These are phyloP conservation scores for Clarireedia monteithiana DNA, from an alignment of 2,329 filamentous ascomycete genomes.

Conservation along the genomic window DNA sequence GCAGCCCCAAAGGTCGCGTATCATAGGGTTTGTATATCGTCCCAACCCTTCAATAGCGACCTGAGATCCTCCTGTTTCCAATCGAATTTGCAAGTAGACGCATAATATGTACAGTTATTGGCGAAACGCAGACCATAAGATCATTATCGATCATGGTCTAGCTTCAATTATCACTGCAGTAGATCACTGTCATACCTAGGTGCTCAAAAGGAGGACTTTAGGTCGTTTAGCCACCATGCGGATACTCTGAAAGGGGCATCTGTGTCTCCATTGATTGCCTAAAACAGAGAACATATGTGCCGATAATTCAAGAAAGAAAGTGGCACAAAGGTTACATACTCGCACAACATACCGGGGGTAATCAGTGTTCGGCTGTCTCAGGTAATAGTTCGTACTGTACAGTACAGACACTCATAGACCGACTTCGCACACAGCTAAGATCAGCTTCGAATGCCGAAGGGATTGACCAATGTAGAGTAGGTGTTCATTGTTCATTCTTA, in stretches of 20 bases:
- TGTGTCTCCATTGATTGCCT: neutral
- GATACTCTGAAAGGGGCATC: neutral
- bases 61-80: too few species aligned
- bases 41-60: too few species aligned
- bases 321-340: conserved; percentile 4
- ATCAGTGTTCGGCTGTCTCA: conserved; percentile 7
- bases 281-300: neutral
- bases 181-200: neutral
- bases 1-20: neutral
- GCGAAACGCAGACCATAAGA: neutral
- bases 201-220: neutral
- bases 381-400: neutral
- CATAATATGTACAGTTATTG: neutral
- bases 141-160: neutral
- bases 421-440: neutral
- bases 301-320: conserved; percentile 5
- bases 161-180: conserved; percentile 1
- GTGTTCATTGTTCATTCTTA: neutral
- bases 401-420: neutral
- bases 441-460: neutral
- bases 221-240: neutral
- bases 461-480: neutral
- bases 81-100: neutral
- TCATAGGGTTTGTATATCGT: neutral
- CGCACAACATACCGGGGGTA: conserved; percentile 6